Conservation (phyloP, 2,329 filamentous ascomycete genomes). For the Trichoderma sp. region DNA sequence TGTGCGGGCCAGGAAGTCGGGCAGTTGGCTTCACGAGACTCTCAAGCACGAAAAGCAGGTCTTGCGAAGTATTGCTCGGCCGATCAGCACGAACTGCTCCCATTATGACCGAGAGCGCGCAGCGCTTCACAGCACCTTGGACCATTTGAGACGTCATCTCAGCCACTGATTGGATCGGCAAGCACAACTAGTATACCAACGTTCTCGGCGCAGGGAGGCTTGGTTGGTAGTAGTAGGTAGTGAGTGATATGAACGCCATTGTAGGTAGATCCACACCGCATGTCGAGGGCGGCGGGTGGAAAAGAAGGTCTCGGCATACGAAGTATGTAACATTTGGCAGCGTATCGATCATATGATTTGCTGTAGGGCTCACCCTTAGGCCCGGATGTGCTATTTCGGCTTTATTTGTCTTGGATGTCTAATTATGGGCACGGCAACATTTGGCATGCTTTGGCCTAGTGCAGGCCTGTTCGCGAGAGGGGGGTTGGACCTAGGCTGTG, state of each 20-base stretch:
- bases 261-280: slow-evolving; percentile 11
- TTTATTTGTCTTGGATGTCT: slow-evolving; percentile 12
- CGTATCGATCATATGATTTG: background rate
- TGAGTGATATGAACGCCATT: background rate
- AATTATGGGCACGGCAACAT: background rate
- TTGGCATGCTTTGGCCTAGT: slow-evolving; percentile 1
- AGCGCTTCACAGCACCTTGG: background rate
- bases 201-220: background rate
- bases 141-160: slow-evolving; percentile 10
- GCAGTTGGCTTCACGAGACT: background rate
- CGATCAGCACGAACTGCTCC: background rate
- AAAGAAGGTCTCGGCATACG: background rate
- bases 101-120: background rate
- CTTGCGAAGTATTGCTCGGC: background rate
- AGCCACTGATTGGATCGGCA: slow-evolving; percentile 19
- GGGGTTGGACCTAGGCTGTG: background rate
- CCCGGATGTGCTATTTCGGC: background rate
- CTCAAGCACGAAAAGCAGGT: background rate
- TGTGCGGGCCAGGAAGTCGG: no score
- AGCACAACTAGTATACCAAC: background rate
- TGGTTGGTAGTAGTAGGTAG: background rate
- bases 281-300: background rate
- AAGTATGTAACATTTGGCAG: background rate
- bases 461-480: background rate
- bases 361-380: background rate